phyloP scores from a whole-genome alignment of 2,329 filamentous ascomycete species.

The Cercospora nicotianae region DNA sequence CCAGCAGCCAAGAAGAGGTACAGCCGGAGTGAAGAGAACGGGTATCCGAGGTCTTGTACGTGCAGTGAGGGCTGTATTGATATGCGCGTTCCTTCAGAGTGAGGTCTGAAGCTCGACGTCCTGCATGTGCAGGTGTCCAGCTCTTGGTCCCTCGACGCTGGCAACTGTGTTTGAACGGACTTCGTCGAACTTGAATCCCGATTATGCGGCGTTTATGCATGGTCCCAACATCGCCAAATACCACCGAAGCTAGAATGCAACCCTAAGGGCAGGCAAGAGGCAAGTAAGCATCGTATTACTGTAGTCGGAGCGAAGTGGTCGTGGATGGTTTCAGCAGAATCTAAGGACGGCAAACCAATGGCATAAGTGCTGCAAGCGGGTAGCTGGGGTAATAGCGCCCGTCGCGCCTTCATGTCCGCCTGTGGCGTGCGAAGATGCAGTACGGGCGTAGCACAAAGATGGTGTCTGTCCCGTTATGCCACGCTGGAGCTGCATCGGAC shows the following conservation, averaged over 20 bases:
- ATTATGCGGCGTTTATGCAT: neutral
- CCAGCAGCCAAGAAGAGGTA: slow-evolving; percentile 10
- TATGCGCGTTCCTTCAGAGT: neutral
- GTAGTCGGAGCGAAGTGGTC: neutral
- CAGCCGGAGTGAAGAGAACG: neutral
- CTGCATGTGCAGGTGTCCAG: neutral
- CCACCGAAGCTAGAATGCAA: neutral
- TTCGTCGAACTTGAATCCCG: neutral
- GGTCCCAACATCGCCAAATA: neutral
- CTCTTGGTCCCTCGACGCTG: neutral
- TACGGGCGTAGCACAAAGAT: neutral
- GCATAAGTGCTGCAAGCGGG: neutral
- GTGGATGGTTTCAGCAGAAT: neutral
- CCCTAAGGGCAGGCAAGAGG: neutral
- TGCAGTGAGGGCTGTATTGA: neutral
- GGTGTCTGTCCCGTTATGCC: neutral
- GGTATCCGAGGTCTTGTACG: slow-evolving; percentile 5
- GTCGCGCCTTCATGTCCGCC: neutral
- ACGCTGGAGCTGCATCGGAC: neutral
- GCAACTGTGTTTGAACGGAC: neutral
- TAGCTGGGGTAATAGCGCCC: neutral
- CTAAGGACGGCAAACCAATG: neutral
- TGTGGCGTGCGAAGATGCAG: neutral
- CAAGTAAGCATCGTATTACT: neutral
- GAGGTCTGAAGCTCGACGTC: neutral